Percentiles rank a stretch among this genome's conserved stretches.
phyloP scores from a whole-genome alignment of 106 monocot species.

The Alisma plantagoaquatica region DNA sequence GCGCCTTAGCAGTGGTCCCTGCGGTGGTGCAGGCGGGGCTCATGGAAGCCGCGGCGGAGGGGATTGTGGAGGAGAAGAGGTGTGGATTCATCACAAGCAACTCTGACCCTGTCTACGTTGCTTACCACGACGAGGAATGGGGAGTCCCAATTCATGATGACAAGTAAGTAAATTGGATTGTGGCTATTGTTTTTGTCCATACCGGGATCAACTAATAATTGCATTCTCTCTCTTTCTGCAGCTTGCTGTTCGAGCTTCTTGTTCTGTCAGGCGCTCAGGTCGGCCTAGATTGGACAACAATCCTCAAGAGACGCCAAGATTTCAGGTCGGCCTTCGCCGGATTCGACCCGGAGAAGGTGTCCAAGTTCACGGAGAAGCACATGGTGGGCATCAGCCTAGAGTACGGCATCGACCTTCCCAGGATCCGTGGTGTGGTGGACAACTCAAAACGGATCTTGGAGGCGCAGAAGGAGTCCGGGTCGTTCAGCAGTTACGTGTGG shows the following conservation, averaged over 20 bases:
- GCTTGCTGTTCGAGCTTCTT: slow-evolving; percentile 71
- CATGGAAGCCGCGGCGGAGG: slow-evolving; percentile 19
- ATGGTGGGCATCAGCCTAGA: slow-evolving; percentile 38
- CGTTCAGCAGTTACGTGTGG: slow-evolving; percentile 70
- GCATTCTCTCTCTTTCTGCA: slow-evolving; percentile 8
- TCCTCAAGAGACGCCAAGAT: slow-evolving; percentile 59
- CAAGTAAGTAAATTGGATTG: slow-evolving; percentile 25
- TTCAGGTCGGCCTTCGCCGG: slow-evolving; percentile 65
- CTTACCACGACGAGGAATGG: slow-evolving; percentile 89
- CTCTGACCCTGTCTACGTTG: slow-evolving; percentile 68
- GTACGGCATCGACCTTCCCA: slow-evolving; percentile 43
- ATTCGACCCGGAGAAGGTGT: slow-evolving; percentile 61
- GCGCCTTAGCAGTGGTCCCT: background rate
- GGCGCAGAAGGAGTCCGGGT: slow-evolving; percentile 43
- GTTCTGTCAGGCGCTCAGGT: slow-evolving; percentile 73
- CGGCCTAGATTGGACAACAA: slow-evolving; percentile 80
- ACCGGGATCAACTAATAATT: background rate
- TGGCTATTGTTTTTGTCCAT: background rate
- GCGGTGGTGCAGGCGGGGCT: background rate
- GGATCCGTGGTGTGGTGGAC: slow-evolving; percentile 57
- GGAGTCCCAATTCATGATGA: slow-evolving; percentile 80
- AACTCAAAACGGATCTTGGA: slow-evolving; percentile 61
- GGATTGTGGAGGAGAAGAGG: slow-evolving; percentile 50
- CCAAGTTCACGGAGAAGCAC: slow-evolving; percentile 63
- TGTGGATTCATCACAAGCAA: slow-evolving; percentile 81